Base-by-base conservation (phyloP, 129 eudicot genomes). In the Centella asiatica region DNA sequence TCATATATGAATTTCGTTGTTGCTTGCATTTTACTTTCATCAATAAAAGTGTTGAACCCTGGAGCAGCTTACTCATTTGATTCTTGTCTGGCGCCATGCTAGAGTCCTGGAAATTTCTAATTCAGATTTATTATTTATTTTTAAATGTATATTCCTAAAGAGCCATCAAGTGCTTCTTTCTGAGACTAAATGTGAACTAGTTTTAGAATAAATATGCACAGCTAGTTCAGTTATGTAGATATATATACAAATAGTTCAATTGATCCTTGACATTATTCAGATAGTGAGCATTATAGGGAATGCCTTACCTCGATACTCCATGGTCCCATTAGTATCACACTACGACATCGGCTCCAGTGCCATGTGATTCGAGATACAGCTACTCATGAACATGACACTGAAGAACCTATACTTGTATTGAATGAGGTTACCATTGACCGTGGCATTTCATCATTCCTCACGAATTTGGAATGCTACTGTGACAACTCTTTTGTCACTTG, bases 341-440 rank as follows among this genome's bases (percentile, higher is more conserved):
- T 93, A 60, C 69, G 99, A 68, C 87, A 93, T 60, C 84, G 99
- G 6, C 70, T 93, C 64, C 99, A 84, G 66, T 93, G 99, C 77
- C 88, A 87, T 50, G 85, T 93, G 39, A 69, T 93, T 44, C 77
- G 95, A 26, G 89, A 85, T 53, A 72, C 87, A 37, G 86, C 96
- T 47, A 84, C 85, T 69, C 77, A 65, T 66, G 99, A 84, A 66
- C 56, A 54, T 44, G 96, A 87, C 39, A 80, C 77, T 1, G 96
- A 87, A 68, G 99, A 77, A 18, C 84, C 99, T 13, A 74, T 85
- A 28, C 85, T 93, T 11, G 99, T 93, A 71, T 65, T 93, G 60
- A 87, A 93, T 44, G 99, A 93, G 77, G 95, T 93, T 40, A 93
- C 99, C 36, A 87, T 93, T 60, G 99, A 93, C 62, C 96, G 99